Base-by-base conservation (phyloP, 495 filamentous ascomycete genomes). In the Hypoxylon cercidicola region DNA sequence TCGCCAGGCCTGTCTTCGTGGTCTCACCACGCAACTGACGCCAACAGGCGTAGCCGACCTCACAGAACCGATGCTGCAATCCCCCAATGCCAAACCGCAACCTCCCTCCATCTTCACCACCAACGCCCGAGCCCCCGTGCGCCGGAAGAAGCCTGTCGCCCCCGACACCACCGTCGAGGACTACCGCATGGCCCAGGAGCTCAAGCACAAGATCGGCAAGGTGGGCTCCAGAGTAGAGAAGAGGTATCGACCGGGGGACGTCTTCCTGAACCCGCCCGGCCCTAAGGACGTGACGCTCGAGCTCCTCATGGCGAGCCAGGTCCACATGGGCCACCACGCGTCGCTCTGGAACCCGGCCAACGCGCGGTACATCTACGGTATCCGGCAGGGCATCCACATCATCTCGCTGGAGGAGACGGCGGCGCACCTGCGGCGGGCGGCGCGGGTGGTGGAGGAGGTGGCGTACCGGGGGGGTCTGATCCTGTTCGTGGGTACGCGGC, bases 331-430 rank as follows among this genome's bases (percentile, higher is more conserved):
- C 59, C 95, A 98, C 80, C 83, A 89, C 67, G 95, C 91, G 2
- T 92, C 93, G 45, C 86, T 93, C 55, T 99, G 95, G 95, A 96
- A 98, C 79, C 94, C 96, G 12, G 87, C 87, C 37, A 99, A 98
- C 81, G 88, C 91, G 48, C 88, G 92, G 37, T 98, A 98, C 79
- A 98, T 99, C 76, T 93, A 90, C 74, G 95, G 95, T 70, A 88
- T 96, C 62, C 87, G 94, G 16, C 86, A 93, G 54, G 92, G 89
- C 46, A 89, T 97, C 62, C 95, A 99, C 79, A 94, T 99, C 74
- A 95, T 99, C 76, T 90, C 87, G 9, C 87, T 97, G 2, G 95
- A 98, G 72, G 78, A 85, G 52, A 97, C 90, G 15, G 91, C 92
- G 4, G 88, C 93, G 11, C 88, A 98, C 75, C 85, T 99, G 28